Conservation (phyloP, 306 rosid genomes). For the Vigna mungo region DNA sequence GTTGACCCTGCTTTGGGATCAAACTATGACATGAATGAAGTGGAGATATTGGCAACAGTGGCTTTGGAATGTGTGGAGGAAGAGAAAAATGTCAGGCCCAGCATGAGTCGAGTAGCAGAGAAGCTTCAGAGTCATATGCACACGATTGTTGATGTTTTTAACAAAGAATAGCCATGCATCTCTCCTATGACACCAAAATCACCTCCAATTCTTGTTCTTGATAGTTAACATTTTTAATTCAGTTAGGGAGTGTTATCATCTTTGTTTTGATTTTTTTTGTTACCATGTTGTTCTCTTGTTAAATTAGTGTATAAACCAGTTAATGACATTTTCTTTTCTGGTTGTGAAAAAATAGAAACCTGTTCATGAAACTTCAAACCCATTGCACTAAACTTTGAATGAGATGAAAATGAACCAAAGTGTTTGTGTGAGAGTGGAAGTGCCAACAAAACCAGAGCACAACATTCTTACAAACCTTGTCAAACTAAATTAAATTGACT, state of each 20-base stretch:
- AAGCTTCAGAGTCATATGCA: slow-evolving; percentile 8
- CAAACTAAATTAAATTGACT: too few species aligned
- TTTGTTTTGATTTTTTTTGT: not conserved
- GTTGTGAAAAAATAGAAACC: too few species aligned
- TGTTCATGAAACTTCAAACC: too few species aligned
- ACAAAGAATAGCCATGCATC: not conserved
- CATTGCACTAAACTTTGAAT: too few species aligned
- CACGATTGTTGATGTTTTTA: not conserved
- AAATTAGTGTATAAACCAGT: not conserved
- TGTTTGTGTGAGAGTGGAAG: too few species aligned
- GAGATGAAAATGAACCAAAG: too few species aligned
- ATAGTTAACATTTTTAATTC: not conserved
- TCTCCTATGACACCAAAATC: not conserved
- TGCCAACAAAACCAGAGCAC: too few species aligned
- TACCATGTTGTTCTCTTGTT: not conserved
- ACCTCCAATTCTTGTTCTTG: not conserved
- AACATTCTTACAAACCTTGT: too few species aligned
- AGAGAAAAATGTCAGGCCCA: slow-evolving; percentile 32
- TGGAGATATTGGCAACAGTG: slow-evolving; percentile 36
- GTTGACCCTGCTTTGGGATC: slow-evolving; percentile 38
- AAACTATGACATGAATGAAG: not conserved
- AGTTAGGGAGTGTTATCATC: not conserved
- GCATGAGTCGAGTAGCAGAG: slow-evolving; percentile 37
- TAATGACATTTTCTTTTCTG: too few species aligned
- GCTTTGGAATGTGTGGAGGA: slow-evolving; percentile 44